Evolutionary conservation across 495 filamentous ascomycete species (phyloP).

Genomic region (Staphylotrichum longicolle): DNA sequence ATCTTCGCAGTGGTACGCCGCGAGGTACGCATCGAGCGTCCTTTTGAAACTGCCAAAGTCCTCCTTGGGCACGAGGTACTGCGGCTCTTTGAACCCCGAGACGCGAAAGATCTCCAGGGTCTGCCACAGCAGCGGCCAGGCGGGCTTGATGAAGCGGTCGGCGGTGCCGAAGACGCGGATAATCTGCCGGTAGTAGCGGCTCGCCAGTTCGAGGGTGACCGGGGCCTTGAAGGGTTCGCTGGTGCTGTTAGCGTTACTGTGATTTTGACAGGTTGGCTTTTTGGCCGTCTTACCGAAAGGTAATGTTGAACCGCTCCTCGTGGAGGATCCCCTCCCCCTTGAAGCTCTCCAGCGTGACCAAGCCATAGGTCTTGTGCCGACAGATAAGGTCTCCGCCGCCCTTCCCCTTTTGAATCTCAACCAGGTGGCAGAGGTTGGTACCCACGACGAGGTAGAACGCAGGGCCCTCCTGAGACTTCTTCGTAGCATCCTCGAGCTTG

Average conservation of each 20-base stretch:
- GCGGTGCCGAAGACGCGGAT: constrained; percentile 68
- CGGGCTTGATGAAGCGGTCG: constrained; percentile 75
- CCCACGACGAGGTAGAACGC: constrained; percentile 86
- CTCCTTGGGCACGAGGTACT: constrained; percentile 57
- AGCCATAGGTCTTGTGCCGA: constrained; percentile 55
- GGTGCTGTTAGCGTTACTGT: constrained; percentile 1
- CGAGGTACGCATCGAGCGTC: constrained; percentile 82
- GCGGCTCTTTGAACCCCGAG: constrained; percentile 55
- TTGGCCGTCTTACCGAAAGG: constrained; percentile 62
- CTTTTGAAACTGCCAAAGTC: constrained; percentile 78
- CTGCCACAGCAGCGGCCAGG: constrained; percentile 73
- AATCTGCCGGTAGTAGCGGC: constrained; percentile 72
- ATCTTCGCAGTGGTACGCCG: constrained; percentile 68
- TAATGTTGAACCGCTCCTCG: constrained; percentile 83
- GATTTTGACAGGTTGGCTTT: neutral
- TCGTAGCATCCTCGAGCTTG: constrained; percentile 45
- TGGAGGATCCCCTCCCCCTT: constrained; percentile 43
- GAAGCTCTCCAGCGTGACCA: constrained; percentile 65
- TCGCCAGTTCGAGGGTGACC: constrained; percentile 71
- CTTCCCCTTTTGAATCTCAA: constrained; percentile 58
- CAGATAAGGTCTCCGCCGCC: constrained; percentile 52
- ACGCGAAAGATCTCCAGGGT: constrained; percentile 63
- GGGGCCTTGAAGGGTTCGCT: constrained; percentile 64
- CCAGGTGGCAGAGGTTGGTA: constrained; percentile 75
- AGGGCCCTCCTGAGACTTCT: constrained; percentile 72